Evolutionary conservation across 2,329 filamentous ascomycete species (phyloP).

Genomic region (Penicillium fuscoglaucum): DNA sequence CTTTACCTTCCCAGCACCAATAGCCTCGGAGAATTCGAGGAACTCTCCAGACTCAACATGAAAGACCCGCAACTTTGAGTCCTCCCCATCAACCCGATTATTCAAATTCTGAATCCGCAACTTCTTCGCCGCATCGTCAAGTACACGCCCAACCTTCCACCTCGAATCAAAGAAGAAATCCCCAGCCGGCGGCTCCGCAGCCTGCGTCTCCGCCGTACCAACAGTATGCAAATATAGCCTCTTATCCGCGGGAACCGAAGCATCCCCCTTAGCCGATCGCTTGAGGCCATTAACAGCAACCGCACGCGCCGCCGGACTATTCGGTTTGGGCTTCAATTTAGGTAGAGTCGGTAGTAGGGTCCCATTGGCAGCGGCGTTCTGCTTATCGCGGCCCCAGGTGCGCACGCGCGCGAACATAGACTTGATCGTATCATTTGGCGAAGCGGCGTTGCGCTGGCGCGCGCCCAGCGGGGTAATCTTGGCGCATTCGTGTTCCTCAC

Average conservation of each 20-base stretch:
- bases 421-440: conserved; percentile 63
- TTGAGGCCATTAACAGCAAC: conserved; percentile 77
- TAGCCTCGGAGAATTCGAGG: conserved; percentile 83
- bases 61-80: conserved; percentile 80
- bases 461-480: conserved; percentile 67
- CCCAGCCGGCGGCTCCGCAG: conserved; percentile 76
- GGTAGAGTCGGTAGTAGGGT: conserved; percentile 51
- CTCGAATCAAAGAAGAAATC: conserved; percentile 79
- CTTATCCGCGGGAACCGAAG: conserved; percentile 76
- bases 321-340: conserved; percentile 59
- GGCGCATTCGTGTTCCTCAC: conserved; percentile 77
- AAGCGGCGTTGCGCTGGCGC: conserved; percentile 40
- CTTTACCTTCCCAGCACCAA: conserved; percentile 65
- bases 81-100: conserved; percentile 49
- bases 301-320: conserved; percentile 60
- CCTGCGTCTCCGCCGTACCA: conserved; percentile 81
- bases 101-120: conserved; percentile 49
- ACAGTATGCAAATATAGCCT: conserved; percentile 89
- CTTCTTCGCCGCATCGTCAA: conserved; percentile 47
- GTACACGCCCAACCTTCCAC: conserved; percentile 78
- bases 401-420: conserved; percentile 75
- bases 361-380: conserved; percentile 62
- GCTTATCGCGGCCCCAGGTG: conserved; percentile 77
- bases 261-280: conserved; percentile 85
- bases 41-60: conserved; percentile 88